Conservation (phyloP, 148 eudicot species). For the Fagopyrum homotropicum region DNA sequence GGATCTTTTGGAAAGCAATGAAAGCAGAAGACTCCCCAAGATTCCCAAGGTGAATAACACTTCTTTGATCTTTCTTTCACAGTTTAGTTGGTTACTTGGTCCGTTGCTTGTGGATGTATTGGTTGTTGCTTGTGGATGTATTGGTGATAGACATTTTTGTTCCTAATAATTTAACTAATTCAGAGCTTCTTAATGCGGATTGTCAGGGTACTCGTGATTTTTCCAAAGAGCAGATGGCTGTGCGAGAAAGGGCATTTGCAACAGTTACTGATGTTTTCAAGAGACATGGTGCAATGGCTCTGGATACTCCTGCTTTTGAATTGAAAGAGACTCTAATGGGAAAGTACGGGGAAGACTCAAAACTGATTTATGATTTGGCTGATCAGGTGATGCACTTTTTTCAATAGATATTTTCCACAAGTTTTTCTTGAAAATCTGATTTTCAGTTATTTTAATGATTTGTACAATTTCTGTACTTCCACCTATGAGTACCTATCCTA, state of each 20-base stretch:
- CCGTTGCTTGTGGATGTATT: not conserved
- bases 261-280: conserved; percentile 70
- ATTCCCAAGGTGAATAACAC: conserved; percentile 62
- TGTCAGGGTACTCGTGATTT: conserved; percentile 91
- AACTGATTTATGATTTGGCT: conserved; percentile 94
- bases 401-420: not conserved
- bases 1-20: conserved; percentile 88
- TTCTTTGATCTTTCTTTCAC: not conserved
- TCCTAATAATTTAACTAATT: not conserved
- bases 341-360: conserved; percentile 96
- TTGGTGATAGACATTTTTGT: not conserved
- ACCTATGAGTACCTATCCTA: not conserved
- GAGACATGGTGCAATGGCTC: conserved; percentile 87
- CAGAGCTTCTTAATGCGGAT: conserved; percentile 4
- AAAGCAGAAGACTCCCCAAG: conserved; percentile 88
- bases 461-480: not conserved
- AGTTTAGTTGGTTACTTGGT: not conserved
- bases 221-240: conserved; percentile 88
- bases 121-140: not conserved
- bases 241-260: conserved; percentile 75
- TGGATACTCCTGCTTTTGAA: conserved; percentile 97
- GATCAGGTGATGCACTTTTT: conserved; percentile 60
- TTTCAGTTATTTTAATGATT: not conserved
- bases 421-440: not conserved
- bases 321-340: conserved; percentile 92